Evolutionary conservation across 1,139 yeast genomes (phyloP).

Genomic region (Pichia sp.): DNA sequence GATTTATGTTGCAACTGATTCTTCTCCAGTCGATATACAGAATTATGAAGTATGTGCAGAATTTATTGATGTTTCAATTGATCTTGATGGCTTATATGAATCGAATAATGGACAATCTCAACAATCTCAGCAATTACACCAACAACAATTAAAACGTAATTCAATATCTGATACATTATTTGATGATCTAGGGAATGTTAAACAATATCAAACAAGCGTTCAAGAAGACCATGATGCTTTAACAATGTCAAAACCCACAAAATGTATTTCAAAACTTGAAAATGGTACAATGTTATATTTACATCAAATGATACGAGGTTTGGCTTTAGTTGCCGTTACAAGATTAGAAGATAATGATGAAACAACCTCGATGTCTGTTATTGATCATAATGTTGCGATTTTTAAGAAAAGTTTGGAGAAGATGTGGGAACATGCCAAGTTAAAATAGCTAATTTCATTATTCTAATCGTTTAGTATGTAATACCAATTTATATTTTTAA

Average conservation of each 20-base stretch:
- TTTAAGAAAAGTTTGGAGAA: constrained; percentile 74
- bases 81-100: constrained; percentile 68
- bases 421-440: constrained; percentile 47
- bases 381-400: constrained; percentile 83
- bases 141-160: constrained; percentile 4
- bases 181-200: constrained; percentile 6
- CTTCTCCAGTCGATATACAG: constrained; percentile 91
- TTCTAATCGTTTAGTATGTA: not conserved
- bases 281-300: constrained; percentile 79
- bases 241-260: constrained; percentile 34
- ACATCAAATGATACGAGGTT: constrained; percentile 87
- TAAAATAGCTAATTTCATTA: not conserved
- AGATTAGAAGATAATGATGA: constrained; percentile 49
- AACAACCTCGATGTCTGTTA: constrained; percentile 52
- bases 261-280: constrained; percentile 67
- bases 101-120: constrained; percentile 15
- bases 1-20: constrained; percentile 92
- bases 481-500: too few relatives aligned
- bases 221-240: not conserved
- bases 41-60: constrained; percentile 97
- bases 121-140: not conserved
- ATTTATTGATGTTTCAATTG: constrained; percentile 89
- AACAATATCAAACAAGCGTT: too few relatives aligned
- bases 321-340: constrained; percentile 83
- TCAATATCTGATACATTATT: constrained; percentile 10